Percentiles rank a stretch among this genome's conserved stretches.
Evolutionary conservation across 1,139 yeast genomes (phyloP).

Genomic region (Hansenula lynferdii): DNA sequence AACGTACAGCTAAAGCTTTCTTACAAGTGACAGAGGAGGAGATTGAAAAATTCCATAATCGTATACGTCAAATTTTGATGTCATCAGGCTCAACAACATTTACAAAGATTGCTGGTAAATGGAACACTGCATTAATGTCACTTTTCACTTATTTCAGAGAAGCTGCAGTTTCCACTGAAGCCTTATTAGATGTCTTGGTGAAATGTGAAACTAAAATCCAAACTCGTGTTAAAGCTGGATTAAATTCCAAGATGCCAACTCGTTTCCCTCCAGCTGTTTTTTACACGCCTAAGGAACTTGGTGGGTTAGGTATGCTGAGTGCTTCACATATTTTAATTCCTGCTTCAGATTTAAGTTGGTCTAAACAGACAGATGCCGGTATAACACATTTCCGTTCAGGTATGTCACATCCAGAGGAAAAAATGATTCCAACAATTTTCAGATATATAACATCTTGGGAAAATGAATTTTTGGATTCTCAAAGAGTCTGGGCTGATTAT

Average conservation of each 20-base stretch:
- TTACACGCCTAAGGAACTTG: conserved; percentile 94
- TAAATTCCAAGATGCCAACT: conserved; percentile 97
- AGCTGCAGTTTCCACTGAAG: conserved; percentile 82
- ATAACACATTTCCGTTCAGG: conserved; percentile 94
- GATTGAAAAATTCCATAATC: conserved; percentile 72
- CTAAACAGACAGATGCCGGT: conserved; percentile 91
- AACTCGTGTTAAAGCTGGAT: conserved; percentile 89
- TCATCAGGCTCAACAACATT: conserved; percentile 95
- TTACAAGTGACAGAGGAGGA: conserved; percentile 80
- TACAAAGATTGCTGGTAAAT: conserved; percentile 88
- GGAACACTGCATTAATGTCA: conserved; percentile 92
- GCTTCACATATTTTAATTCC: conserved; percentile 96
- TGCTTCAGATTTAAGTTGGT: conserved; percentile 87
- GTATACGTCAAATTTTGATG: conserved; percentile 88
- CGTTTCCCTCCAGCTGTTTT: conserved; percentile 99
- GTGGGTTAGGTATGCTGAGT: conserved; percentile 97
- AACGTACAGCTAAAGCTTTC: conserved; percentile 85
- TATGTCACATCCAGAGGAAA: conserved; percentile 74
- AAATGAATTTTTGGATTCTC: conserved; percentile 90
- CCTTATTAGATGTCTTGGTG: conserved; percentile 75
- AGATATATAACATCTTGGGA: conserved; percentile 96
- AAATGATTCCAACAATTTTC: conserved; percentile 88
- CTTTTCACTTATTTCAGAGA: conserved; percentile 89
- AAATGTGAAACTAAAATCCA: conserved; percentile 93
- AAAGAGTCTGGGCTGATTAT: conserved; percentile 97